Percentiles rank a stretch among this genome's conserved stretches.
These are phyloP conservation scores for Oenanthe javanica DNA, from an alignment of 140 eudicot genomes.

Conservation along the genomic window DNA sequence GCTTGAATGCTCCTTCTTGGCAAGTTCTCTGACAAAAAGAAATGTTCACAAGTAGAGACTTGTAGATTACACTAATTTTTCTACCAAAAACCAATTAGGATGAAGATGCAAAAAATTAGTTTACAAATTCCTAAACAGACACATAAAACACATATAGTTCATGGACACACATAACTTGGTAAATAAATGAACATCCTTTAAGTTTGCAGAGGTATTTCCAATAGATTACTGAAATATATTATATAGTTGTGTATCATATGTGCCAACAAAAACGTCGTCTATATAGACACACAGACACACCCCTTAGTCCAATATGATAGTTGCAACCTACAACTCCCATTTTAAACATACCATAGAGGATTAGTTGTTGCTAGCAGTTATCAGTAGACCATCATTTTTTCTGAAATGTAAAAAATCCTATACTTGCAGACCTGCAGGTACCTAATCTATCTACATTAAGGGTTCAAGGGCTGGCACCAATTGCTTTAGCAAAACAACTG, in stretches of 20 bases:
- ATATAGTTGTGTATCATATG: neutral
- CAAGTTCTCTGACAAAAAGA: conserved; percentile 1
- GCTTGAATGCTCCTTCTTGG: conserved; percentile 1
- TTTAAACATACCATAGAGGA: neutral
- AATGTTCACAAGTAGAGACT: neutral
- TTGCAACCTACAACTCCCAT: neutral
- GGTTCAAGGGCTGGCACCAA: neutral
- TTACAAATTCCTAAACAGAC: neutral
- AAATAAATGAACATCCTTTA: neutral
- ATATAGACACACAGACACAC: neutral
- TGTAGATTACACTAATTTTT: neutral
- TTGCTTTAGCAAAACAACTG: neutral
- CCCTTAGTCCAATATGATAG: neutral
- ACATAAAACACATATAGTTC: neutral
- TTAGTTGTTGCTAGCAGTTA: neutral
- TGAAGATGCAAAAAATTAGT: neutral
- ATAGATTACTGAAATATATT: neutral
- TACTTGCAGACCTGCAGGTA: neutral
- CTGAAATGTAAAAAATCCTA: neutral
- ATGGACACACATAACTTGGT: neutral
- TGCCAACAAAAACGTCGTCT: neutral
- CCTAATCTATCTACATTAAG: neutral
- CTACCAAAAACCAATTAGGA: neutral
- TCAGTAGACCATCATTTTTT: neutral
- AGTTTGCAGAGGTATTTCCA: neutral